Base-by-base conservation (phyloP, 2,329 filamentous ascomycete genomes). In the Apiospora malaysiana region DNA sequence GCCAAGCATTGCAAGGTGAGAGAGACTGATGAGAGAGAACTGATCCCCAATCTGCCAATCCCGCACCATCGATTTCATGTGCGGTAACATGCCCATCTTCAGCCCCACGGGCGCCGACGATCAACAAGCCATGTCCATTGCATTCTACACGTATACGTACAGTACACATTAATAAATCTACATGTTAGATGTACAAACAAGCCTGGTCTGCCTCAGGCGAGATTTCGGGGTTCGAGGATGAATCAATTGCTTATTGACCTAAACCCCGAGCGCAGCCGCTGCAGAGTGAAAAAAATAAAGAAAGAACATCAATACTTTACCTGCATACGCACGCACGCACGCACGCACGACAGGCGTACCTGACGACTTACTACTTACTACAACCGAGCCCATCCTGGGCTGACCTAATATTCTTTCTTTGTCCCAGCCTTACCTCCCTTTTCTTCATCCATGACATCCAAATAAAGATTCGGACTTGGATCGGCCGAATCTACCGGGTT, bases 351-450 rank as follows among this genome's bases (percentile, higher is more conserved):
- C 51, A 59, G 32, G 27, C 51, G 21, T 37, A 18, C 27, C 10
- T 45, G 16, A 9, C 42, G 12, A 42, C 46, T 49, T 10, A 49
- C 46, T 23, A 51, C 51, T 59, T 40, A 63, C 56, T 63, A 63
- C 56, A 63, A 63, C 56, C 56, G n/a, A 23, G 14, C 9, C 16
- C 27, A 18, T n/a, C 18, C 56, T 63, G 40, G 56, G 56, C 56
- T 63, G 56, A 63, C 56, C 56, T 63, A 63, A 63, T 63, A 63
- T n/a, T 40, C 32, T 2, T 63, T 40, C 56, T 63, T 63, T 40
- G 9, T n/a, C 51, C 25, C 27, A 59, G 51, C 51, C 51, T 59
- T 21, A 16, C 27, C 56, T 63, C 56, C 21, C 5, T 63, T 32
- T 8, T 59, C 51, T 59, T 59, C 51, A 27, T 59, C 51, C 2